Evolutionary conservation across 805 yeast genomes (phyloP).

Genomic region (Wickerhamiella parazyma): DNA sequence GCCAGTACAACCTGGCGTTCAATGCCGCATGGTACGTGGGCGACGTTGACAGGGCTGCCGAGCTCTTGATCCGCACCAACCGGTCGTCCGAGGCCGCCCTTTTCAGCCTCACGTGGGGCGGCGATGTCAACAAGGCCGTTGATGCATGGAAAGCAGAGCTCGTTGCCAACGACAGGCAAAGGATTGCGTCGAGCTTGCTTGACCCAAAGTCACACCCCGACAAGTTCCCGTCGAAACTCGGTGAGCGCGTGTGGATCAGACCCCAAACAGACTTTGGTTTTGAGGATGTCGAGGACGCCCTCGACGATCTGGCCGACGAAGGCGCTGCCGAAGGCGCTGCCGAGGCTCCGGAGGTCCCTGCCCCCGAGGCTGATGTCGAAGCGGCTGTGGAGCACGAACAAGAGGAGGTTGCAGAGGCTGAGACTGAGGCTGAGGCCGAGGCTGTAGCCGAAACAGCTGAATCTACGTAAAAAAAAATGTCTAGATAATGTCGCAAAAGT

Average conservation of each 20-base stretch:
- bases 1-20: slow-evolving; percentile 82
- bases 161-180: slow-evolving; percentile 35
- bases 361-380: slow-evolving; percentile 8
- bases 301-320: slow-evolving; percentile 10
- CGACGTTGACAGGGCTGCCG: slow-evolving; percentile 47
- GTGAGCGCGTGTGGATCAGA: slow-evolving; percentile 16
- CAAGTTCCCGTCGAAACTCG: slow-evolving; percentile 26
- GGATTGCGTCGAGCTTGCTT: slow-evolving; percentile 49
- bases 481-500: too few species aligned
- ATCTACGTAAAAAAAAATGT: too few species aligned
- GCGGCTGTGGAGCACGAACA: not conserved
- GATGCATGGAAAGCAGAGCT: slow-evolving; percentile 57
- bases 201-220: slow-evolving; percentile 29
- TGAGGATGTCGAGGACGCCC: slow-evolving; percentile 17
- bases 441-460: not conserved
- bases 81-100: slow-evolving; percentile 77
- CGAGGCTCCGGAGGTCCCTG: slow-evolving; percentile 14
- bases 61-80: slow-evolving; percentile 51
- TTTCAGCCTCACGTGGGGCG: slow-evolving; percentile 59
- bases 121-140: slow-evolving; percentile 36
- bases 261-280: slow-evolving; percentile 27
- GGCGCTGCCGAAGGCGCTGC: slow-evolving; percentile 11
- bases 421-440: slow-evolving; percentile 8
- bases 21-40: slow-evolving; percentile 83
- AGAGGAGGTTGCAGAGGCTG: too few species aligned